These are phyloP conservation scores for Rhizophlyctis rosea DNA, from an alignment of 192 early-diverging fungal genomes.

Conservation along the genomic window DNA sequence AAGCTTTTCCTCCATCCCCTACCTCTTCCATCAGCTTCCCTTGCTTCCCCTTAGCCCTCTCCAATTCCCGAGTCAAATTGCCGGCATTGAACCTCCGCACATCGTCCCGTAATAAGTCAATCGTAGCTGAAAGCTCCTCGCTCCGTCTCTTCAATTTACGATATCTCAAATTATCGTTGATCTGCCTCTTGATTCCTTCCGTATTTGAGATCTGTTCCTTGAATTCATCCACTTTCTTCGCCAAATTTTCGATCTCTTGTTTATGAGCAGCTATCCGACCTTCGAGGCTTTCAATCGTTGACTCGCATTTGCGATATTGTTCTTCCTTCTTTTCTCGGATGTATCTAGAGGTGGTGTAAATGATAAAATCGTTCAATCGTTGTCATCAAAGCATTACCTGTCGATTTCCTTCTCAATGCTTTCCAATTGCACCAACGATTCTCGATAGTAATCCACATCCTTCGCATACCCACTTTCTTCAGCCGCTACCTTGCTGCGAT, in stretches of 20 bases:
- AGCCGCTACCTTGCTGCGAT: not conserved
- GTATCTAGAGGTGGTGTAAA: constrained; percentile 19
- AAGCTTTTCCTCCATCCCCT: no score
- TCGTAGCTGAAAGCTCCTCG: constrained; percentile 30
- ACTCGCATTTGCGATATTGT: constrained; percentile 18
- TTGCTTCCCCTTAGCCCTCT: constrained; percentile 32
- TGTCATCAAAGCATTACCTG: constrained; percentile 15
- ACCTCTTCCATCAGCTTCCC: constrained; percentile 32
- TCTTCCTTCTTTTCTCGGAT: constrained; percentile 8
- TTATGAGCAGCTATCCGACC: constrained; percentile 37
- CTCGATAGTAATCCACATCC: constrained; percentile 2
- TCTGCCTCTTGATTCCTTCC: constrained; percentile 22
- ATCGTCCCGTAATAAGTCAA: constrained; percentile 39
- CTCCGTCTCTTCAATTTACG: constrained; percentile 42
- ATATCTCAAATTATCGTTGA: constrained; percentile 49
- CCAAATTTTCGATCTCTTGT: constrained; percentile 26
- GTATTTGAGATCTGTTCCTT: constrained; percentile 29
- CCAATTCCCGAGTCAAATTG: constrained; percentile 27
- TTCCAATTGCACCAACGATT: constrained; percentile 19
- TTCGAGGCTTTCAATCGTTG: constrained; percentile 16
- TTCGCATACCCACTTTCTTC: constrained; percentile 14
- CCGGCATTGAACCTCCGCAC: constrained; percentile 27
- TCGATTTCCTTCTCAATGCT: constrained; percentile 30
- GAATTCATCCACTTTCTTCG: constrained; percentile 34
- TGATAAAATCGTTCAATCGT: not conserved